phyloP scores from a whole-genome alignment of 1,139 yeast genomes.

The Hansenula sp. region DNA sequence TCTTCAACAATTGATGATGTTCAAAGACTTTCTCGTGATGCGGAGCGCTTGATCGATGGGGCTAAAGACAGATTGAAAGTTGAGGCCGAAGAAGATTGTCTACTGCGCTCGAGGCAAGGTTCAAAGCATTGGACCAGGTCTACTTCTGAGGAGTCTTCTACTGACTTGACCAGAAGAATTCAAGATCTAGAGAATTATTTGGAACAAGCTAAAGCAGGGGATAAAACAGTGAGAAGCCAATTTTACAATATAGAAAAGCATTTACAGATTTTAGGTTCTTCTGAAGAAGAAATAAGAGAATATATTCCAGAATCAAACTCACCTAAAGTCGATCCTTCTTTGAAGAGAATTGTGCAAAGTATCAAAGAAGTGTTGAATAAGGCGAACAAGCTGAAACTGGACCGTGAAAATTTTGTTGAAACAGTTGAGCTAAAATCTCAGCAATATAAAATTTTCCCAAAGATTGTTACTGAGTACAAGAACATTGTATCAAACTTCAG shows the following conservation, averaged over 20 bases:
- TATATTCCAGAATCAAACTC: constrained; percentile 49
- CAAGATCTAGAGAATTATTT: constrained; percentile 46
- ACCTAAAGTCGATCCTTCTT: constrained; percentile 35
- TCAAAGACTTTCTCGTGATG: constrained; percentile 35
- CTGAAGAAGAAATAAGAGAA: constrained; percentile 36
- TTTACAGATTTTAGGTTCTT: constrained; percentile 42
- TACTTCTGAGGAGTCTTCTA: constrained; percentile 36
- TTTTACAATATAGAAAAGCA: constrained; percentile 39
- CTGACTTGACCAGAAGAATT: constrained; percentile 35
- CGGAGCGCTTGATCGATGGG: constrained; percentile 37
- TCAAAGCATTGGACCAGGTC: constrained; percentile 45
- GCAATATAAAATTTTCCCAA: constrained; percentile 48
- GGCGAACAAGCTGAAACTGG: constrained; percentile 24
- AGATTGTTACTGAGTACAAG: constrained; percentile 45
- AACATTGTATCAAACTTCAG: constrained; percentile 27
- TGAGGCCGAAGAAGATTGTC: constrained; percentile 55
- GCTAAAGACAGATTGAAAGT: constrained; percentile 43
- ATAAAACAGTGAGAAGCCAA: constrained; percentile 43
- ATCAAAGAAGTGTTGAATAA: constrained; percentile 37
- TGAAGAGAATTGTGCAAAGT: constrained; percentile 35
- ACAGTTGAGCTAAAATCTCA: constrained; percentile 41
- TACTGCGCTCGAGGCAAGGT: constrained; percentile 46
- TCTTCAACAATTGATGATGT: constrained; percentile 45
- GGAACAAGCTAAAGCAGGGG: constrained; percentile 60
- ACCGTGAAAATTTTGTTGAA: constrained; percentile 38